A percentile compares a stretch with the other conserved stretches of the same genome.
Evolutionary conservation across 129 eudicot genomes (phyloP).

Genomic region (Flaveria sonorensis): DNA sequence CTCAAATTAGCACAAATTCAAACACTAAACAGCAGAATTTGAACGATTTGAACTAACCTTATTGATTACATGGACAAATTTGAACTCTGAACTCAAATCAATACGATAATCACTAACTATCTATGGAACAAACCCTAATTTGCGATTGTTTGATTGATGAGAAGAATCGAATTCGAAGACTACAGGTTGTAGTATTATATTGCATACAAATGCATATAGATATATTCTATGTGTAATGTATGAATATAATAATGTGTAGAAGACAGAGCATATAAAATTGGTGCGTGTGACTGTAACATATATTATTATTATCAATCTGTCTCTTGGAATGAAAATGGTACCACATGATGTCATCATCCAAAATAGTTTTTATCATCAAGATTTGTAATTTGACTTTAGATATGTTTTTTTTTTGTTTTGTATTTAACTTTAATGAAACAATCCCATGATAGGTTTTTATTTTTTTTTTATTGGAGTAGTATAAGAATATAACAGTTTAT

Average conservation of each 20-base stretch:
- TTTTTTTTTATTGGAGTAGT: background rate
- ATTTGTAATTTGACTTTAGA: no score
- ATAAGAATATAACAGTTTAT: no score
- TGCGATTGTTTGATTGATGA: slow-evolving; percentile 26
- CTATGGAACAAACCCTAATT: slow-evolving; percentile 19
- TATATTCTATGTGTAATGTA: slow-evolving; percentile 16
- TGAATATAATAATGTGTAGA: slow-evolving; percentile 3
- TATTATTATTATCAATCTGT: slow-evolving; percentile 25
- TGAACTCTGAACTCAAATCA: background rate
- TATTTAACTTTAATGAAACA: no score
- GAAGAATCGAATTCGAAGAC: slow-evolving; percentile 45
- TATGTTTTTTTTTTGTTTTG: no score
- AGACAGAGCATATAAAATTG: slow-evolving; percentile 29
- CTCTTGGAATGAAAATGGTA: slow-evolving; percentile 31
- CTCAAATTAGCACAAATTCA: slow-evolving; percentile 13
- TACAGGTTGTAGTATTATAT: slow-evolving; percentile 21
- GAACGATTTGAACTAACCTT: slow-evolving; percentile 25
- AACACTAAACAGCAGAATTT: background rate
- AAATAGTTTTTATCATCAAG: no score
- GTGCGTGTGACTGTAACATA: slow-evolving; percentile 37
- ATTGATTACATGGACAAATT: slow-evolving; percentile 3
- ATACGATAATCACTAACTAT: no score
- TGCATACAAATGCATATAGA: slow-evolving; percentile 1
- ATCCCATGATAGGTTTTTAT: no score
- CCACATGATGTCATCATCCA: slow-evolving; percentile 36